These are phyloP conservation scores for Suhomyces sp. DNA, from an alignment of 805 yeast species.

Conservation along the genomic window DNA sequence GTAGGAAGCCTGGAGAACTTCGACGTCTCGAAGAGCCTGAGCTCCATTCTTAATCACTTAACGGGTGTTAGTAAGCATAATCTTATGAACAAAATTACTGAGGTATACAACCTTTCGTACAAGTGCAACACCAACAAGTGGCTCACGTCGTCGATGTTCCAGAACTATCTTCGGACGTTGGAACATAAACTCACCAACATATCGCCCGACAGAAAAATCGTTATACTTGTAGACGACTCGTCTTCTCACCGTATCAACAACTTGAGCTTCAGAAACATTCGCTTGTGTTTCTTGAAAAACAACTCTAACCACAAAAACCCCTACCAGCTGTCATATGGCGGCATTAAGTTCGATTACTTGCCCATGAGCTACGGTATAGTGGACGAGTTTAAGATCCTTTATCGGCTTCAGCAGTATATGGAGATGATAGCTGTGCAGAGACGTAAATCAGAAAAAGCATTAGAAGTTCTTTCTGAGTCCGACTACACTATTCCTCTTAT, in stretches of 20 bases:
- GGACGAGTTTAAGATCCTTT: conserved; percentile 58
- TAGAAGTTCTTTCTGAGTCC: conserved; percentile 34
- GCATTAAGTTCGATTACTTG: conserved; percentile 50
- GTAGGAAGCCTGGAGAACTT: conserved; percentile 56
- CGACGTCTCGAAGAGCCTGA: conserved; percentile 30
- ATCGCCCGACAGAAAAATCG: conserved; percentile 45
- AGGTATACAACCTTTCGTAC: conserved; percentile 50
- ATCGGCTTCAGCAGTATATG: conserved; percentile 55
- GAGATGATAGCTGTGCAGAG: conserved; percentile 40
- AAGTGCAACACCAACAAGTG: conserved; percentile 61
- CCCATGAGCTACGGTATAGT: conserved; percentile 66
- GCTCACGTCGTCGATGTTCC: conserved; percentile 61
- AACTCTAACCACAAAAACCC: conserved; percentile 38
- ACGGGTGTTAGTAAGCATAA: conserved; percentile 11
- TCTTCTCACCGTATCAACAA: conserved; percentile 57
- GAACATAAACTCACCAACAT: conserved; percentile 54
- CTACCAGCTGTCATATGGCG: conserved; percentile 33
- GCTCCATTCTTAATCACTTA: conserved; percentile 14
- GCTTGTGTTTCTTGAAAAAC: conserved; percentile 36
- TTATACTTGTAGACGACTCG: conserved; percentile 58
- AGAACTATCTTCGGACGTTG: conserved; percentile 57
- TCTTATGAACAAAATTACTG: conserved; percentile 40
- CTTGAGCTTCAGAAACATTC: conserved; percentile 35
- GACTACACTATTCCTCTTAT: conserved; percentile 51
- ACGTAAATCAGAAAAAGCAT: conserved; percentile 12